Evolutionary conservation across 2,329 filamentous ascomycete genomes (phyloP), one percentile per base, ranked within the genome.

Genomic region (Alternaria postmessia): DNA sequence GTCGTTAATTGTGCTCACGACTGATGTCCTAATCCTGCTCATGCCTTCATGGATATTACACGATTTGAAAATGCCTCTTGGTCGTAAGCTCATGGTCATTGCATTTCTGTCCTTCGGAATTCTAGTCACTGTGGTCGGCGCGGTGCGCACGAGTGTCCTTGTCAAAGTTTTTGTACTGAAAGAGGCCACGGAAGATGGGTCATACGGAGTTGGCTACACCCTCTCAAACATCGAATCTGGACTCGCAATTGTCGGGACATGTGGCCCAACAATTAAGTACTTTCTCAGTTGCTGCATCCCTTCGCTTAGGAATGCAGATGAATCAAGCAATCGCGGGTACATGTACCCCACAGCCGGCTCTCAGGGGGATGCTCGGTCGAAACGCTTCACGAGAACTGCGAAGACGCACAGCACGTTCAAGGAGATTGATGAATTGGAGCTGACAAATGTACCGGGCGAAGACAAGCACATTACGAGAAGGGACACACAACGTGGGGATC

Each of bases 21-120:
- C 64, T 18, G 68, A 69, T 18, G 55, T 68, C n/a, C 59, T 66
- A 3, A 59, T 69, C n/a, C 32, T 66, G 4, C 32, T 59, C 3
- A 70, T 70, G 64, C 68, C 66, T 34, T 66, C 65, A 1, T 69
- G 68, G 63, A 69, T 69, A 8, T 52, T 70, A 3, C 59, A 69
- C 46, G 56, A 66, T 32, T 58, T 70, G 20, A 64, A 63, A 6
- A 69, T 69, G 62, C 64, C 66, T 5, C 48, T 66, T 5, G 46
- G 42, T 9, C 52, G 59, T 18, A 70, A 70, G 32, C 8, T 63
- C 4, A 66, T 65, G 61, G 59, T 64, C 16, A 68, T 66, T 22
- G 44, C 61, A 2, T 70, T 70, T 36, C 38, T 70, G 8, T 63
- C 56, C 8, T 62, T 69, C 12, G 64, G 66, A 5, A 34, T 69